Evolutionary conservation across 371 early-diverging fungal genomes (phyloP).

Genomic region (Encephalitozoon intestinalis): DNA sequence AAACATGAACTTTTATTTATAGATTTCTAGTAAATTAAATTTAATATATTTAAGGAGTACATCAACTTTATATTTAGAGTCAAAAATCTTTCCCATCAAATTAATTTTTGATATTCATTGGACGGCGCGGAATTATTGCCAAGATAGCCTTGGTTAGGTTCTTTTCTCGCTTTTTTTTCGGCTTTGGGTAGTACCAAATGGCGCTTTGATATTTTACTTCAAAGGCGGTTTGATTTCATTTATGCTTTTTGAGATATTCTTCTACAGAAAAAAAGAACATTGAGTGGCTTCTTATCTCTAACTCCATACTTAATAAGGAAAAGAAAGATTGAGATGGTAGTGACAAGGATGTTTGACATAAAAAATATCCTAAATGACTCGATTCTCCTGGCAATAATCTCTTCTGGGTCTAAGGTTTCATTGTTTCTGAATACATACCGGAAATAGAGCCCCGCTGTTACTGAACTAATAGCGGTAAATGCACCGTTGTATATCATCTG

Average conservation of each 20-base stretch:
- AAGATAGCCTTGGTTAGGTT: background rate
- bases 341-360: slow-evolving; percentile 18
- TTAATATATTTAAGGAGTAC: background rate
- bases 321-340: slow-evolving; percentile 17
- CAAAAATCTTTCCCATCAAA: background rate
- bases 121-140: background rate
- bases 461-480: slow-evolving; percentile 56
- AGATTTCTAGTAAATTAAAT: background rate
- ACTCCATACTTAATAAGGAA: slow-evolving; percentile 41
- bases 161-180: no score
- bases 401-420: background rate
- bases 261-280: background rate
- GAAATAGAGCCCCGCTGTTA: slow-evolving; percentile 51
- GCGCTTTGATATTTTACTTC: background rate
- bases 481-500: slow-evolving; percentile 61
- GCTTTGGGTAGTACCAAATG: no score
- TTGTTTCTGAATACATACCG: slow-evolving; percentile 11
- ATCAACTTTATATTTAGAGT: background rate
- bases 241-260: background rate
- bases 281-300: background rate
- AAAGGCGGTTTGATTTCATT: background rate
- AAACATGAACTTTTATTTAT: slow-evolving; percentile 23
- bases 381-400: background rate
- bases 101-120: background rate
- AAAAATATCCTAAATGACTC: slow-evolving; percentile 11